Percentiles rank a stretch among this genome's conserved stretches.
Evolutionary conservation across 164 flowering plant genomes (phyloP).

Genomic region (Liriodendron chinense): DNA sequence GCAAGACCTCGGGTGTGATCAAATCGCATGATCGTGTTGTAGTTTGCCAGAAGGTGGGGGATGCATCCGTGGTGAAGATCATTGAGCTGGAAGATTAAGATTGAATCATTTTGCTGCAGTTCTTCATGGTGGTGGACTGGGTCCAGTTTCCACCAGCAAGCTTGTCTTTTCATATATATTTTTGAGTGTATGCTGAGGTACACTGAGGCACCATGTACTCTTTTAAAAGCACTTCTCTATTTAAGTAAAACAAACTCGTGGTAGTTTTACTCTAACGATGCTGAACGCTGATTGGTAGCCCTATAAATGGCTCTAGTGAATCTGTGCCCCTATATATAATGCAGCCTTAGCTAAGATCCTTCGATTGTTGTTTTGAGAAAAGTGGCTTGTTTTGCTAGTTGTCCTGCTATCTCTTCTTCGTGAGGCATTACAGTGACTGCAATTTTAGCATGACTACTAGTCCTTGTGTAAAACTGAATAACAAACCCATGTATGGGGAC

Average conservation of each 20-base stretch:
- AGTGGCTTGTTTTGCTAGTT: no score
- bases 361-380: no score
- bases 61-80: conserved; percentile 87
- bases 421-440: no score
- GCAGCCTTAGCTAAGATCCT: no score
- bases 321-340: no score
- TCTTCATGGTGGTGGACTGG: not conserved
- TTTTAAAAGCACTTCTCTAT: not conserved
- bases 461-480: no score
- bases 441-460: no score
- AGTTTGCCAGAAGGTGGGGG: conserved; percentile 93
- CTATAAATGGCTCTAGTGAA: no score
- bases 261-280: not conserved
- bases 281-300: not conserved
- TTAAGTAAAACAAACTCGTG: not conserved
- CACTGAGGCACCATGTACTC: not conserved
- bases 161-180: not conserved
- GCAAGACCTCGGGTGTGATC: conserved; percentile 69
- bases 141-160: not conserved
- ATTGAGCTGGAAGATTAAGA: conserved; percentile 92
- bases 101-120: not conserved
- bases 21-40: conserved; percentile 92
- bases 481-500: no score
- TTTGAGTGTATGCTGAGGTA: not conserved
- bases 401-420: no score